Evolutionary conservation across 2,329 filamentous ascomycete species (phyloP).

Genomic region (Ophiobolus disseminans): DNA sequence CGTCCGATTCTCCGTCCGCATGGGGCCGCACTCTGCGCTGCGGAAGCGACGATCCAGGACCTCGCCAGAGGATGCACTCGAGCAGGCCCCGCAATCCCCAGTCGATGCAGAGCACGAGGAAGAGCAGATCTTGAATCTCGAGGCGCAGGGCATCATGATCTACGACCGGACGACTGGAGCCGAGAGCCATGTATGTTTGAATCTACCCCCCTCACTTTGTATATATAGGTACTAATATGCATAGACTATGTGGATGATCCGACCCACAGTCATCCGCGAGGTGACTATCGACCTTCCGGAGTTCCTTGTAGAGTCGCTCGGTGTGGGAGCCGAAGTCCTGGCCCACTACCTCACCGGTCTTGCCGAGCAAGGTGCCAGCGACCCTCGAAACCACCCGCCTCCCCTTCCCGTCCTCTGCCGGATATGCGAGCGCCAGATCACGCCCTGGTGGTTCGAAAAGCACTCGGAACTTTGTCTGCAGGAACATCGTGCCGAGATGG

Average conservation of each 20-base stretch:
- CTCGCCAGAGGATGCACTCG: conserved; percentile 36
- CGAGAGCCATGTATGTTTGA: conserved; percentile 81
- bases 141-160: conserved; percentile 98
- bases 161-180: conserved; percentile 87
- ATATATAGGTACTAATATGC: conserved; percentile 30
- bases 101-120: conserved; percentile 38
- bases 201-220: background rate
- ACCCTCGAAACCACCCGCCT: conserved; percentile 76
- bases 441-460: conserved; percentile 99
- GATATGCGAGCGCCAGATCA: conserved; percentile 96
- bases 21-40: conserved; percentile 47
- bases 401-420: conserved; percentile 88
- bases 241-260: conserved; percentile 99
- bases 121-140: conserved; percentile 74
- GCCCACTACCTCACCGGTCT: conserved; percentile 91
- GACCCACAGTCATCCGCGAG: conserved; percentile 87
- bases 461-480: conserved; percentile 95
- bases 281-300: conserved; percentile 94
- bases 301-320: conserved; percentile 88
- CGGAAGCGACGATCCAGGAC: conserved; percentile 37
- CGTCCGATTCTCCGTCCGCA: conserved; percentile 51
- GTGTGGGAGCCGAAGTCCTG: conserved; percentile 91
- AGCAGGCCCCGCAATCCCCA: conserved; percentile 39
- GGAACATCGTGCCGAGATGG: conserved; percentile 96
- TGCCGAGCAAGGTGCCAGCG: conserved; percentile 81